Evolutionary conservation across 2,329 filamentous ascomycete genomes (phyloP).

Genomic region (Paradendryphiella salina): DNA sequence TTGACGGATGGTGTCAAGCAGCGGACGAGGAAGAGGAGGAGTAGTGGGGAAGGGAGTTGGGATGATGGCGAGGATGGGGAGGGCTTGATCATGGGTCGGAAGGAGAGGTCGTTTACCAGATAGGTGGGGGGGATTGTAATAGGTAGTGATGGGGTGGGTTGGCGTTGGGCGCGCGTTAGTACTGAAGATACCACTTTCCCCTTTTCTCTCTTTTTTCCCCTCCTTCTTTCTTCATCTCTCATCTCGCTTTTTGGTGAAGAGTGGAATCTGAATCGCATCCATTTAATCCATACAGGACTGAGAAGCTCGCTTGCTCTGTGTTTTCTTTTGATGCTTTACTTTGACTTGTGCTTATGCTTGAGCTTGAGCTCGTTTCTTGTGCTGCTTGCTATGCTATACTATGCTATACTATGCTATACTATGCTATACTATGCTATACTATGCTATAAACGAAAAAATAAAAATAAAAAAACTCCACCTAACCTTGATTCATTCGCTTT

Average conservation of each 20-base stretch:
- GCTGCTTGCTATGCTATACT: slow-evolving; percentile 19
- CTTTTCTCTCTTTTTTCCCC: neutral
- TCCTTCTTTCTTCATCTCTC: too few species aligned
- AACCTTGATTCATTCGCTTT: too few species aligned
- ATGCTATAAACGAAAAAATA: neutral
- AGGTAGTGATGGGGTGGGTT: neutral
- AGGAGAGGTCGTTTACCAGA: slow-evolving; percentile 13
- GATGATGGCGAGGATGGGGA: slow-evolving; percentile 30
- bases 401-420: slow-evolving; percentile 9
- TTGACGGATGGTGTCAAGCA: slow-evolving; percentile 84
- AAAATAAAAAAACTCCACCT: neutral
- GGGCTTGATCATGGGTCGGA: slow-evolving; percentile 29
- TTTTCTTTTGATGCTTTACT: neutral
- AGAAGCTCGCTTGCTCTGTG: neutral
- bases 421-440: too few species aligned
- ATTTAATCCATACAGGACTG: slow-evolving; percentile 2
- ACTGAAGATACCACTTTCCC: slow-evolving; percentile 25
- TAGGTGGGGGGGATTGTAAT: neutral
- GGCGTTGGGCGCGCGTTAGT: slow-evolving; percentile 7
- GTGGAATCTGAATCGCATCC: slow-evolving; percentile 6
- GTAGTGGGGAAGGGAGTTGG: slow-evolving; percentile 32
- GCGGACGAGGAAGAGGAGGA: slow-evolving; percentile 64
- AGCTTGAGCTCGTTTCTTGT: too few species aligned
- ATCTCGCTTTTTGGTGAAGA: slow-evolving; percentile 1
- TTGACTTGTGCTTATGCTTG: too few species aligned